Percentiles rank a stretch among this genome's conserved stretches.
These are phyloP conservation scores for Salpingoeca rosetta DNA, from an alignment of 78 protist species.

Conservation along the genomic window DNA sequence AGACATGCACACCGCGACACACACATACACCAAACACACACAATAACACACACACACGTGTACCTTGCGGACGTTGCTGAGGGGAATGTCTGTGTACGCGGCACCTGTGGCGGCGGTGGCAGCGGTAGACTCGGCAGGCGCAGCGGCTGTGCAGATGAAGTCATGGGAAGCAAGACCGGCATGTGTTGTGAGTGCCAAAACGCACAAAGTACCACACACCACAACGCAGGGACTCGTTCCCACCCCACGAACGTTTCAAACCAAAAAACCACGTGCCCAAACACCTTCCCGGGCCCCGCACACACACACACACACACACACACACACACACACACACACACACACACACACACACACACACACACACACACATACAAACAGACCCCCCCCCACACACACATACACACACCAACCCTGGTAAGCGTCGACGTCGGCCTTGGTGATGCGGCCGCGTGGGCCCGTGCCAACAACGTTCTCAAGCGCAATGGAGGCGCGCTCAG, in stretches of 20 bases:
- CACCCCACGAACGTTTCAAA: no score
- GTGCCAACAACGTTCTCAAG: slow-evolving; percentile 37
- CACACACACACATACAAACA: no score
- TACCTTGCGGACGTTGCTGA: slow-evolving; percentile 18
- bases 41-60: background rate
- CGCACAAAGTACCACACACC: no score
- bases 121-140: slow-evolving; percentile 8
- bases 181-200: background rate
- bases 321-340: no score
- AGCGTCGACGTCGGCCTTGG: slow-evolving; percentile 48
- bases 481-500: slow-evolving; percentile 26
- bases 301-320: no score
- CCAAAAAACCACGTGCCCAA: no score
- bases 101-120: slow-evolving; percentile 16
- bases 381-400: no score
- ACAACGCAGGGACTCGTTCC: no score
- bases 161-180: background rate
- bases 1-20: background rate
- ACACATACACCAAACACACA: background rate
- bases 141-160: background rate
- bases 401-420: no score
- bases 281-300: no score
- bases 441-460: slow-evolving; percentile 61
- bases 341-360: no score
- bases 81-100: slow-evolving; percentile 6